Evolutionary conservation across 1,139 yeast species (phyloP).

Genomic region (Candida pseudoviswanathii): DNA sequence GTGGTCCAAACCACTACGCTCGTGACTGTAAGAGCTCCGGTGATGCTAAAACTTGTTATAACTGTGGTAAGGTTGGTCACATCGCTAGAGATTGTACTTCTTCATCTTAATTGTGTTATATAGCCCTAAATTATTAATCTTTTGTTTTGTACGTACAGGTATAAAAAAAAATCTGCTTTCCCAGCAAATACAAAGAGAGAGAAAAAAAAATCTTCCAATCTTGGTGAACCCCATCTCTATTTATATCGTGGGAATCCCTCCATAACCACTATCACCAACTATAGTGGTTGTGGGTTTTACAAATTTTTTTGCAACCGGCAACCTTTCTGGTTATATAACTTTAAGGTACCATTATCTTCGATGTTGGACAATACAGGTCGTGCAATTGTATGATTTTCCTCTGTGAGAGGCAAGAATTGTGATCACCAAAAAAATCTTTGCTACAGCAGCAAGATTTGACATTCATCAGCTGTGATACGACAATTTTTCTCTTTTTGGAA

Average conservation of each 20-base stretch:
- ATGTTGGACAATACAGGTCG: neutral
- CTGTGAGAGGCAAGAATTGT: too few species aligned
- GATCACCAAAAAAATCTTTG: too few species aligned
- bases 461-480: too few species aligned
- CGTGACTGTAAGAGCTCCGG: slow-evolving; percentile 67
- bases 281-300: neutral
- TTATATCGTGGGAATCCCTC: neutral
- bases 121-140: neutral
- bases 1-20: slow-evolving; percentile 92
- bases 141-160: neutral
- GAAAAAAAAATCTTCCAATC: neutral
- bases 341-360: neutral
- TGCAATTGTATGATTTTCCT: neutral
- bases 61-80: slow-evolving; percentile 91
- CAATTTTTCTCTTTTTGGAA: too few species aligned
- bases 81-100: slow-evolving; percentile 80
- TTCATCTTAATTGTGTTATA: slow-evolving; percentile 21
- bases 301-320: neutral
- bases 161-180: neutral
- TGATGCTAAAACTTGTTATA: slow-evolving; percentile 69
- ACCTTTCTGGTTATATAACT: neutral
- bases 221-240: neutral
- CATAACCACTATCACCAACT: neutral
- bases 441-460: too few species aligned
- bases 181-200: neutral